These are phyloP conservation scores for Croton setiger DNA, from an alignment of 441 rosid genomes.

Conservation along the genomic window DNA sequence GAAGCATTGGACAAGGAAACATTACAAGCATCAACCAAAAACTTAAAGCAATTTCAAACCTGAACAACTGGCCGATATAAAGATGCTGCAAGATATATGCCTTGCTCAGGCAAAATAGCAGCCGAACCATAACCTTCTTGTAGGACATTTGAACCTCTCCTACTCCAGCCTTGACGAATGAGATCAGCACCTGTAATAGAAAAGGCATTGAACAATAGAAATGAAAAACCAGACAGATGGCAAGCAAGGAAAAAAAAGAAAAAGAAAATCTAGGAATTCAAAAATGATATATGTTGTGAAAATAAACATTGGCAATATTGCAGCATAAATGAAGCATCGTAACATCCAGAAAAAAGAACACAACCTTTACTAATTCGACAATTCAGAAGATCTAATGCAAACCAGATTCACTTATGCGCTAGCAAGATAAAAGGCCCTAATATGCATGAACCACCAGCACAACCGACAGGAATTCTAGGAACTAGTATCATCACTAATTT, in stretches of 20 bases:
- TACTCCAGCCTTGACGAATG: slow-evolving; percentile 91
- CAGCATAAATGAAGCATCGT: neutral
- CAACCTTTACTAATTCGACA: neutral
- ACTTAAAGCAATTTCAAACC: slow-evolving; percentile 42
- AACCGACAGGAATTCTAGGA: neutral
- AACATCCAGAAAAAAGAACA: neutral
- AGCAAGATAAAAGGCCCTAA: neutral
- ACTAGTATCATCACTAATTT: neutral
- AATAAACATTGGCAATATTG: neutral
- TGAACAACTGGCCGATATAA: slow-evolving; percentile 88
- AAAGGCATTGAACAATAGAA: neutral
- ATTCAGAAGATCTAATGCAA: neutral
- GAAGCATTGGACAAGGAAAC: slow-evolving; percentile 13
- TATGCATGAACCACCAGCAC: neutral
- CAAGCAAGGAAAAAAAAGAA: neutral
- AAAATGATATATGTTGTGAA: neutral
- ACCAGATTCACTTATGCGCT: neutral
- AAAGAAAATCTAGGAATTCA: neutral
- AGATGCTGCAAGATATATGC: slow-evolving; percentile 95
- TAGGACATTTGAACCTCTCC: slow-evolving; percentile 67
- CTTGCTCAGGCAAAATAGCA: slow-evolving; percentile 95
- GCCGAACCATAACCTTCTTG: slow-evolving; percentile 99
- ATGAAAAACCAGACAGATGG: slow-evolving; percentile 2
- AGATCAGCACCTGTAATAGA: slow-evolving; percentile 65
- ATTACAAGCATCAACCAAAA: slow-evolving; percentile 11